Base-by-base conservation (phyloP, 2,329 filamentous ascomycete species). In the Colletotrichum shisoi region DNA sequence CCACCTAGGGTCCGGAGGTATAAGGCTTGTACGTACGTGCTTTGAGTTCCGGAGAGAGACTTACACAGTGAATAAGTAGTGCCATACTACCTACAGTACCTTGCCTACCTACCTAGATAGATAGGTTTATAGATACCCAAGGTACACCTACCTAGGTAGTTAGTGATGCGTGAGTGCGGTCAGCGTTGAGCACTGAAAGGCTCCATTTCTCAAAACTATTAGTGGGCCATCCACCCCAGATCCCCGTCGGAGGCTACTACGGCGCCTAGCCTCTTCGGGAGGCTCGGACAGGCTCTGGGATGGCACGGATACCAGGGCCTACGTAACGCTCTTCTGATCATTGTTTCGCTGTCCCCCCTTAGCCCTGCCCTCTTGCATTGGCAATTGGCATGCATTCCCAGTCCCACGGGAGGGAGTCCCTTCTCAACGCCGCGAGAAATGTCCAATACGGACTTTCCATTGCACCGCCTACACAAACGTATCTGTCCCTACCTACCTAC, bases 261-360 rank as follows among this genome's bases (percentile, higher is more conserved):
- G 9, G 24, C 51, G 27, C 58, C 52, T 40, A 62, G 13, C 58
- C 39, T 7, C 11, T 57, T 57, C 52, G 39, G 58, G 58, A 57
- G 34, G 44, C 40, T 57, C 45, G 54, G 24, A 17, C 61, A 67
- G 60, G 61, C 34, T 37, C 54, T n/a, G n/a, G 64, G 64, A 56
- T 59, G 48, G 64, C 64, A 67, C 64, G 27, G 53, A 54, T 59
- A 67, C 49, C 54, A 59, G 48, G 39, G 64, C 61, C 46, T 64
- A 67, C 64, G 64, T 67, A 67, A 59, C 61, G 24, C 54, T 67
- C 53, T 31, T 27, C 39, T 49, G 8, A 61, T 37, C 44, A 27
- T 27, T 56, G 37, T 42, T 34, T n/a, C 51, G 34, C 31, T 6
- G 19, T 17, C 27, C 27, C 27, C 27, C 27, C 27, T 53, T 45